Evolutionary conservation across 2,329 filamentous ascomycete species (phyloP).

Genomic region (Rhinocladiella mackenziei): DNA sequence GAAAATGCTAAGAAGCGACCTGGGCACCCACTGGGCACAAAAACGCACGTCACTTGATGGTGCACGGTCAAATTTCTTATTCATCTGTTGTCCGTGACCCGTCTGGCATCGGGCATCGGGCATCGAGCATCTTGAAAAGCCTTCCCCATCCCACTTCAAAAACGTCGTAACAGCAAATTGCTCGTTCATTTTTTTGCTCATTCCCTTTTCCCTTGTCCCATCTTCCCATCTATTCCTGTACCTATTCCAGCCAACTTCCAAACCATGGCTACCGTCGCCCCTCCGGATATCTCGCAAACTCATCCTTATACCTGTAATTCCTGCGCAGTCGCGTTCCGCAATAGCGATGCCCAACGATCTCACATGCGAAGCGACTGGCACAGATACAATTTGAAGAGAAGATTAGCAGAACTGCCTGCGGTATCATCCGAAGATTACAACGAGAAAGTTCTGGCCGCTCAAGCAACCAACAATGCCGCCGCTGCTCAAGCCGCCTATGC

Average conservation of each 20-base stretch:
- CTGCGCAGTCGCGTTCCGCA: constrained; percentile 93
- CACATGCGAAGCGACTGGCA: constrained; percentile 99
- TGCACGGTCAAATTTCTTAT: too few species aligned
- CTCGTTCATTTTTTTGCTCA: neutral
- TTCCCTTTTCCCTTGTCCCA: constrained; percentile 1
- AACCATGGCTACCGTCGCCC: constrained; percentile 22
- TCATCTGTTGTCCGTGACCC: neutral
- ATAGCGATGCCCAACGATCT: constrained; percentile 83
- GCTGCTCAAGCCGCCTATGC: constrained; percentile 87
- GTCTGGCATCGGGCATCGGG: neutral
- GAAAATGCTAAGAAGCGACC: too few species aligned
- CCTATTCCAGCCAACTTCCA: neutral
- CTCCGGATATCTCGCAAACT: constrained; percentile 24
- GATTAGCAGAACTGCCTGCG: constrained; percentile 83
- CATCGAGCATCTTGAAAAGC: neutral
- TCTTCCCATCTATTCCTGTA: neutral
- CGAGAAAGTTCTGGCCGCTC: constrained; percentile 90
- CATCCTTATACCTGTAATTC: constrained; percentile 93
- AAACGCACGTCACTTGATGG: too few species aligned
- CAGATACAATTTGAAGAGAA: constrained; percentile 93
- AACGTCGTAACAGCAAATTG: neutral
- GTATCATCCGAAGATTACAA: constrained; percentile 90
- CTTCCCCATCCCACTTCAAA: constrained; percentile 1
- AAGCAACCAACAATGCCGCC: constrained; percentile 76
- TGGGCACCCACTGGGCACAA: too few species aligned